A percentile compares a stretch with the other conserved stretches of the same genome.
These are phyloP conservation scores for Hypoxylon sp. DNA, from an alignment of 2,329 filamentous ascomycete genomes.

Conservation along the genomic window DNA sequence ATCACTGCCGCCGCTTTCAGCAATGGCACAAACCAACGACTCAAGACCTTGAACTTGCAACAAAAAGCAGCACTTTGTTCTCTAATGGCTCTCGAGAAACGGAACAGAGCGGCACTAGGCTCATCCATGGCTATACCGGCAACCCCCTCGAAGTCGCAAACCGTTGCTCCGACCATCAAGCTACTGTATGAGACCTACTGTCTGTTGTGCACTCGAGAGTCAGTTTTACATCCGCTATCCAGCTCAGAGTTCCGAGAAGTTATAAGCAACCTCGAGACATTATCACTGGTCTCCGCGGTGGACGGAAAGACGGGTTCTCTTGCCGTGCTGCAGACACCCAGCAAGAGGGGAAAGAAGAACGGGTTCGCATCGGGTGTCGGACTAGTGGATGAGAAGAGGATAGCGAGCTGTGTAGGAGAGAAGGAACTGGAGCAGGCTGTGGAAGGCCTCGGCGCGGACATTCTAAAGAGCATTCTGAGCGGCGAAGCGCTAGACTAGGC, in stretches of 20 bases:
- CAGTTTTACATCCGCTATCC: constrained; percentile 88
- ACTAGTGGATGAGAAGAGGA: constrained; percentile 75
- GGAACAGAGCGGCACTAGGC: constrained; percentile 64
- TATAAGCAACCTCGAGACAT: constrained; percentile 84
- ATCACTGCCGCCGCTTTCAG: constrained; percentile 90
- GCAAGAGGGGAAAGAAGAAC: constrained; percentile 69
- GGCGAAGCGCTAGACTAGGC: constrained; percentile 65
- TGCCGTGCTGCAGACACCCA: constrained; percentile 71
- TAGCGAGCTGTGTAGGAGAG: constrained; percentile 82
- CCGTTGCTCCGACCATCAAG: constrained; percentile 80
- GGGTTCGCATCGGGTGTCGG: constrained; percentile 56
- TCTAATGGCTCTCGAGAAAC: constrained; percentile 84
- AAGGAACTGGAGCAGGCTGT: constrained; percentile 79
- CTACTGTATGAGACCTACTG: constrained; percentile 85
- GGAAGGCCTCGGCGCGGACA: constrained; percentile 67
- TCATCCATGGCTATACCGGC: constrained; percentile 47
- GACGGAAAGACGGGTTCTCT: constrained; percentile 76
- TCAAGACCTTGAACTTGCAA: constrained; percentile 90
- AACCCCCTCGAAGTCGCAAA: constrained; percentile 69
- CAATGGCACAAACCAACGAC: constrained; percentile 84
- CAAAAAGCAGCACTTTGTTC: constrained; percentile 95
- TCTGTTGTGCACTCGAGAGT: constrained; percentile 82
- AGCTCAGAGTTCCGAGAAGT: constrained; percentile 95
- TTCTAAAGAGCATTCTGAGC: constrained; percentile 68
- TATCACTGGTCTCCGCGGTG: constrained; percentile 77